Evolutionary conservation across 371 early-diverging fungal species (phyloP), one percentile per base, ranked within the genome.

Genomic region (Mucor piriformis): DNA sequence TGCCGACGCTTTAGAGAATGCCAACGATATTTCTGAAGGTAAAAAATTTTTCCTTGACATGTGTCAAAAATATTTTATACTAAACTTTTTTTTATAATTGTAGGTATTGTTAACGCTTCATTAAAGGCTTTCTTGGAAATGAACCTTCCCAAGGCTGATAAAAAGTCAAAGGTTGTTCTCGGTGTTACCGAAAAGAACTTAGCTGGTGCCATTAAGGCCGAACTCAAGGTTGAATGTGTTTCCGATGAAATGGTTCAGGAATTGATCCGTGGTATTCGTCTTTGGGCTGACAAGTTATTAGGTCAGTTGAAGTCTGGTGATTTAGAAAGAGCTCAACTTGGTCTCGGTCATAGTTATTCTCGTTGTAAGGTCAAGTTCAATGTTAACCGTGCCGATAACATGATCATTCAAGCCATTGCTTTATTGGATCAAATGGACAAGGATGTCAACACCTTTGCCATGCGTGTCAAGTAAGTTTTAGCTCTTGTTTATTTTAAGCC

Each of bases 301-400:
- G 76, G 85, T 47, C 94, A 92, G 73, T 78, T 97, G 54, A 94
- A 92, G 87, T 86, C 89, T 20, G 93, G 92, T 52, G 98, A 98
- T 74, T 74, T 96, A 50, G 89, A 90, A 67, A 90, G 89, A 71
- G 95, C 96, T 48, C 96, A 95, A 79, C 88, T 98, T 15, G 99
- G 97, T 81, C 84, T 98, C 54, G 98, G 99, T 66, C 98, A 98
- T 86, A 87, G 89, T 46, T 98, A 97, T 83, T 97, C 98, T 58
- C 88, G 99, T 61, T 94, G 95, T 52, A 97, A 97, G 81, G 96
- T 99, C 71, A 96, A 97, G 92, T 99, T 95, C 89, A 97, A 98
- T 84, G 92, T 92, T 56, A 91, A 92, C 86, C 83, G 93, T 62
- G 86, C 85, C 50, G 98, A 97, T 80, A 94, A 92, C 83, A 92